Evolutionary conservation across 2,329 filamentous ascomycete species (phyloP).

Genomic region (Westerdykella aurantiaca): DNA sequence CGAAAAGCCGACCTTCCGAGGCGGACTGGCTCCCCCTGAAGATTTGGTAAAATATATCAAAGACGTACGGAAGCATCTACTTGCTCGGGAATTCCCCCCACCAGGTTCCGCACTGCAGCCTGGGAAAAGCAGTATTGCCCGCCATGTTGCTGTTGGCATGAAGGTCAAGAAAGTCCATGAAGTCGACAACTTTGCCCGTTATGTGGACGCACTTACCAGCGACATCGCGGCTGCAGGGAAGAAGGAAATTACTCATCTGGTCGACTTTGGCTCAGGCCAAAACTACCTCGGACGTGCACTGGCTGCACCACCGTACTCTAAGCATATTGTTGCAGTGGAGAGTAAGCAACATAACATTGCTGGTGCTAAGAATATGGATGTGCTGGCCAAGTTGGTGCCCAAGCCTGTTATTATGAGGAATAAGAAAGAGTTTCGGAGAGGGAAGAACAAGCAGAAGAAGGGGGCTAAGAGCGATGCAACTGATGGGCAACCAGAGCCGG

Average conservation of each 20-base stretch:
- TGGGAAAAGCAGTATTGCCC: conserved; percentile 56
- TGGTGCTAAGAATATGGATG: conserved; percentile 76
- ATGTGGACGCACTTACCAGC: conserved; percentile 62
- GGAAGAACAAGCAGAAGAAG: conserved; percentile 41
- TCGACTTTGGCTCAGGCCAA: conserved; percentile 94
- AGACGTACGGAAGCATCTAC: conserved; percentile 62
- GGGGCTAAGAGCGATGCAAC: not conserved
- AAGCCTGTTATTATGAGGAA: conserved; percentile 71
- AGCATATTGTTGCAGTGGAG: conserved; percentile 85
- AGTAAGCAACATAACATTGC: conserved; percentile 79
- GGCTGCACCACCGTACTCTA: conserved; percentile 78
- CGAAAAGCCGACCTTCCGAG: conserved; percentile 35
- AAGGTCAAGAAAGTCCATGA: conserved; percentile 94
- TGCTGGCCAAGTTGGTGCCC: conserved; percentile 69
- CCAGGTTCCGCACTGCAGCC: conserved; percentile 15
- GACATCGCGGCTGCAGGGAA: conserved; percentile 39
- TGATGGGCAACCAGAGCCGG: conserved; percentile 1
- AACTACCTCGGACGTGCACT: conserved; percentile 90
- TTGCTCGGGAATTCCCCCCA: conserved; percentile 56
- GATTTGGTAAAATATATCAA: conserved; percentile 67
- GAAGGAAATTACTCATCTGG: conserved; percentile 67
- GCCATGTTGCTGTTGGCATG: conserved; percentile 80
- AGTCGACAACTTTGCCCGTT: conserved; percentile 83
- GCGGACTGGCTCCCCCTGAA: conserved; percentile 41
- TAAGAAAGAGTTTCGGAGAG: conserved; percentile 68